Evolutionary conservation across 2,329 filamentous ascomycete species (phyloP), one percentile per base, ranked within the genome.

Genomic region (Lachnellula occidentalis): DNA sequence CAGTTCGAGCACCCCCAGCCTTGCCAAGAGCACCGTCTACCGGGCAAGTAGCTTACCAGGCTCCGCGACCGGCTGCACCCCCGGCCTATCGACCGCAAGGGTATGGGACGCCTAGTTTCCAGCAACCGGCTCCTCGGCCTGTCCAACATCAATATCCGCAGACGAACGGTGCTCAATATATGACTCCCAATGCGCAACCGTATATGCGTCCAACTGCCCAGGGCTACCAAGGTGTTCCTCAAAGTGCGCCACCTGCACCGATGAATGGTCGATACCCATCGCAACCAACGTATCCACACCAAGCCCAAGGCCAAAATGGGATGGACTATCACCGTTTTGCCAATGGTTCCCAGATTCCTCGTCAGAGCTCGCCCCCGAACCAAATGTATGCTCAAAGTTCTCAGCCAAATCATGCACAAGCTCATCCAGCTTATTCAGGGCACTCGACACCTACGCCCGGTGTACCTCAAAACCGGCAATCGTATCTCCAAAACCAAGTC

Each of bases 331-430:
- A 9, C 21, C 59, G 55, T 27, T 68, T 67, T 50, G 51, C 51
- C 7, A 66, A 64, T 53, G 59, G 58, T 31, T 37, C 51, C 24
- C 58, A 61, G 51, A 49, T 59, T 45, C 48, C 57, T 22, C 65
- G 63, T 9, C 68, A 69, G 45, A 43, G 49, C 45, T 69, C 67
- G 7, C 67, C 67, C 31, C 66, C 65, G 48, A 67, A 67, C 37
- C 55, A 59, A 1, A 56, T 60, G 47, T 69, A 66, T 48, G 24
- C 7, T 21, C 43, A 46, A 14, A 69, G 58, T 49, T 60, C 59
- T 34, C 64, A 65, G 46, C 58, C 57, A 27, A 53, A 48, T 27
- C 42, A 54, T 15, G 45, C 56, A n/a, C 64, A 61, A 43, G 41
- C 47, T 52, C 59, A 61, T 15, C 57, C 54, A 22, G 37, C 56